Evolutionary conservation across 108 stramenopile genomes (phyloP), one percentile per base, ranked within the genome.

Genomic region (Poteriospumella lacustris): DNA sequence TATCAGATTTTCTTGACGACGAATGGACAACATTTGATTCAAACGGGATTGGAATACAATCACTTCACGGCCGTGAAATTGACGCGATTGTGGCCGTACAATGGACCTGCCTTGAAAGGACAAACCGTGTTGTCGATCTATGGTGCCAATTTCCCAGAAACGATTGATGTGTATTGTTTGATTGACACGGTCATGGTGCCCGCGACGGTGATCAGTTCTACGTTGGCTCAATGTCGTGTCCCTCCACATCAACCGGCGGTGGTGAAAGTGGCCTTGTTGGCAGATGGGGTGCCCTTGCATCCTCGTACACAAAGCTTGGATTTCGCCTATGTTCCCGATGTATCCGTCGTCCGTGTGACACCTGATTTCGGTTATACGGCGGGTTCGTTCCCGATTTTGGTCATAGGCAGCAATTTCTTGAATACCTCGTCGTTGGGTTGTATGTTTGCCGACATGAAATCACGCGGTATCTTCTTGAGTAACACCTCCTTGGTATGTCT

Each of bases 331-430:
- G 29, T 64, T 3, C 56, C 77, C 0, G 85, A 84, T 12, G 19
- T 43, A 24, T 75, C 77, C 24, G 80, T 86, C 42, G 64, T 39
- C 2, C 43, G 24, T 1, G 40, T 84, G 42, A 68, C 39, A 1
- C 86, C 86, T 3, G 0, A 12, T 0, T 2, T 78, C 31, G 81
- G 78, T 19, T 59, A 81, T 26, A 68, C 78, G 52, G 42, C 64
- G 0, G 85, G 81, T 15, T 40, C 42, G 19, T 39, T 76, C 1
- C 84, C 85, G 1, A 31, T 88, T 0, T 68, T 83, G 34, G 86
- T 89, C n/a, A 47, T 12, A 24, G 88, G 88, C n/a, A 38, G 79
- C 34, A 83, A 87, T 42, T 89, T 88, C 58, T 26, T 80, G 39
- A 88, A 89, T 75, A 68, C 87, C 1, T 85, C 84, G 33, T 28